phyloP scores from a whole-genome alignment of 75 land plant genomes.

The Pseudotsuga menziesii region DNA sequence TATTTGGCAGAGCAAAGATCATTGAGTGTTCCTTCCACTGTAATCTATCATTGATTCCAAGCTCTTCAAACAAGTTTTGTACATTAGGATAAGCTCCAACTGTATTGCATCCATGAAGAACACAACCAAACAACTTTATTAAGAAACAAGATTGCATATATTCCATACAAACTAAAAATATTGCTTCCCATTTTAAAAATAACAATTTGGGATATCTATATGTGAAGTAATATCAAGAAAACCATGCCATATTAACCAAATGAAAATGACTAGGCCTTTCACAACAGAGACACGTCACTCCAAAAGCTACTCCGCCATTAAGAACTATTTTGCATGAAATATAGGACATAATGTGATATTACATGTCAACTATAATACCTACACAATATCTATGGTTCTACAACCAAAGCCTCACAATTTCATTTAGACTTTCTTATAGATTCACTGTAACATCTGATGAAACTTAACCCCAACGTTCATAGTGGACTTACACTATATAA shows the following conservation, averaged over 20 bases:
- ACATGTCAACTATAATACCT: not conserved
- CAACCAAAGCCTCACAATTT: not conserved
- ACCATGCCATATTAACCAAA: not conserved
- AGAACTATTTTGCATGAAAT: not conserved
- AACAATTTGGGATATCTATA: not conserved
- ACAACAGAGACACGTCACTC: not conserved
- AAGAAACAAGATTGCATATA: not conserved
- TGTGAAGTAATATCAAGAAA: not conserved
- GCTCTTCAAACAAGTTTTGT: conserved; percentile 94
- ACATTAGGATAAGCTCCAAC: conserved; percentile 99
- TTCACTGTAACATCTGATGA: too few species aligned
- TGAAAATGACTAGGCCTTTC: not conserved
- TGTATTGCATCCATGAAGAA: conserved; percentile 19
- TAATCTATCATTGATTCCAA: conserved; percentile 94
- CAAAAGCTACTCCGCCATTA: not conserved
- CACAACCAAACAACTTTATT: not conserved
- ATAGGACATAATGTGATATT: not conserved
- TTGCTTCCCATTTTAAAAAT: not conserved
- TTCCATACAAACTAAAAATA: not conserved
- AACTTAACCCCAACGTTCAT: too few species aligned
- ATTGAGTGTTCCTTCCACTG: conserved; percentile 99
- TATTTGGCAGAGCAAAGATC: conserved; percentile 99
- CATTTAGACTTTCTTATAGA: not conserved
- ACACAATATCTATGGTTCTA: not conserved
- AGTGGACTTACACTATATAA: too few species aligned